phyloP scores from a whole-genome alignment of 1,284 basidiomycete genomes.

The Porodaedalea pini region DNA sequence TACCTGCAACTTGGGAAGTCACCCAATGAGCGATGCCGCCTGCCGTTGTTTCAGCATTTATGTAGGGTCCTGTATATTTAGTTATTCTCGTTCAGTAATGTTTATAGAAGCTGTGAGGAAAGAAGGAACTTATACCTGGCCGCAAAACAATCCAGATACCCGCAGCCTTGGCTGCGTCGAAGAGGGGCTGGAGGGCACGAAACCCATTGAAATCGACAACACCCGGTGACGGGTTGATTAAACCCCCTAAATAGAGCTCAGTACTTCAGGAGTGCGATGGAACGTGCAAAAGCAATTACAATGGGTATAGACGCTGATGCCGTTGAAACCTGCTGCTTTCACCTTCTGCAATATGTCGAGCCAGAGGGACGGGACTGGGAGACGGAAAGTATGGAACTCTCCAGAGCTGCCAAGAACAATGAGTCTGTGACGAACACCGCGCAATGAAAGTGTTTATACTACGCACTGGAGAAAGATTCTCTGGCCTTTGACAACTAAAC shows the following conservation, averaged over 20 bases:
- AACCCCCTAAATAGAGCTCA: conserved; percentile 36
- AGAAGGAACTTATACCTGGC: conserved; percentile 32
- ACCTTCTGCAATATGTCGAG: conserved; percentile 78
- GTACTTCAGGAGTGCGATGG: neutral
- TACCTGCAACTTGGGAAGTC: conserved; percentile 62
- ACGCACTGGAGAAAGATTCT: conserved; percentile 20
- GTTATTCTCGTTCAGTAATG: neutral
- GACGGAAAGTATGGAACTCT: conserved; percentile 81
- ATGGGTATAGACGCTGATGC: conserved; percentile 73
- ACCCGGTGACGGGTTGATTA: conserved; percentile 72
- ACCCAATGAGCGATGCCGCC: conserved; percentile 80
- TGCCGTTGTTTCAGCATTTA: conserved; percentile 79
- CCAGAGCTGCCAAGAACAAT: conserved; percentile 35
- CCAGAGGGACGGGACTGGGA: conserved; percentile 79
- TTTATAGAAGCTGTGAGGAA: neutral
- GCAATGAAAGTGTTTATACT: neutral
- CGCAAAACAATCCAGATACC: conserved; percentile 47
- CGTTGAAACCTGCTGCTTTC: conserved; percentile 79
- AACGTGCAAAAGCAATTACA: conserved; percentile 3
- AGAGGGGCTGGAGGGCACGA: conserved; percentile 66
- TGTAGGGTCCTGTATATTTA: conserved; percentile 44
- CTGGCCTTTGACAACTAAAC: conserved; percentile 20
- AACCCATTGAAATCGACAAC: conserved; percentile 69
- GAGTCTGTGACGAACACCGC: neutral
- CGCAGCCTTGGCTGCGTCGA: conserved; percentile 39